A percentile compares a stretch with the other conserved stretches of the same genome.
phyloP scores from a whole-genome alignment of 169 alveolate genomes.

The Cryptosporidium viatorum region DNA sequence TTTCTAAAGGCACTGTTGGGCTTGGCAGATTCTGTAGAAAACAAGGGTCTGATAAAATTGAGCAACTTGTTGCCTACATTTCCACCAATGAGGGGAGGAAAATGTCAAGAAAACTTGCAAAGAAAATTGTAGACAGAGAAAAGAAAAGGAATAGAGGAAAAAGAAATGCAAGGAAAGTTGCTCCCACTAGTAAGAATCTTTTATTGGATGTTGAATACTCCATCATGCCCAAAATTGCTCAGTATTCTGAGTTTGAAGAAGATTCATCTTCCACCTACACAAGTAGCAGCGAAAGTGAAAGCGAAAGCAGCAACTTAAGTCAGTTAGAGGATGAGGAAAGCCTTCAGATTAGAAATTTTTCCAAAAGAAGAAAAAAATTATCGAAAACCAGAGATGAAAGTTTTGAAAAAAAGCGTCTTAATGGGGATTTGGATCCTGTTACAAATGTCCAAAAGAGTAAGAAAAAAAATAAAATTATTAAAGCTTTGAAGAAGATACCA shows the following conservation, averaged over 20 bases:
- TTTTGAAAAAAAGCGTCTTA: not conserved
- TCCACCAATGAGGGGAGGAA: constrained; percentile 36
- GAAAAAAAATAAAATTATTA: not conserved
- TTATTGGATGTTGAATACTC: not conserved
- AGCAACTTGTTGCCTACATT: constrained; percentile 41
- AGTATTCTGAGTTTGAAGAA: not conserved
- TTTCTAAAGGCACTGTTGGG: constrained; percentile 28
- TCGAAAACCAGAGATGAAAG: not conserved
- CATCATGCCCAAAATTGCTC: constrained; percentile 11
- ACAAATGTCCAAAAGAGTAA: constrained; percentile 1
- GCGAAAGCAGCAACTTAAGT: not conserved
- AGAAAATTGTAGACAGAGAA: not conserved
- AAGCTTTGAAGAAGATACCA: constrained; percentile 19
- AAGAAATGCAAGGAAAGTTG: not conserved
- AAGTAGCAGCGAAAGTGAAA: not conserved
- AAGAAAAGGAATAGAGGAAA: not conserved
- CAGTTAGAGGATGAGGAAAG: not conserved
- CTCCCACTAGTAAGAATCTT: not conserved
- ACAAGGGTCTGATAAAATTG: constrained; percentile 47
- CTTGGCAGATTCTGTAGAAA: constrained; percentile 16
- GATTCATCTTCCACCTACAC: not conserved
- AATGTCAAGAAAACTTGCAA: constrained; percentile 26
- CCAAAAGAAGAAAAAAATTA: not conserved
- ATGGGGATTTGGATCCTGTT: constrained; percentile 40
- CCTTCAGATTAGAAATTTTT: not conserved